These are phyloP conservation scores for Sphenostylis stenocarpa DNA, from an alignment of 306 rosid species.

Conservation along the genomic window DNA sequence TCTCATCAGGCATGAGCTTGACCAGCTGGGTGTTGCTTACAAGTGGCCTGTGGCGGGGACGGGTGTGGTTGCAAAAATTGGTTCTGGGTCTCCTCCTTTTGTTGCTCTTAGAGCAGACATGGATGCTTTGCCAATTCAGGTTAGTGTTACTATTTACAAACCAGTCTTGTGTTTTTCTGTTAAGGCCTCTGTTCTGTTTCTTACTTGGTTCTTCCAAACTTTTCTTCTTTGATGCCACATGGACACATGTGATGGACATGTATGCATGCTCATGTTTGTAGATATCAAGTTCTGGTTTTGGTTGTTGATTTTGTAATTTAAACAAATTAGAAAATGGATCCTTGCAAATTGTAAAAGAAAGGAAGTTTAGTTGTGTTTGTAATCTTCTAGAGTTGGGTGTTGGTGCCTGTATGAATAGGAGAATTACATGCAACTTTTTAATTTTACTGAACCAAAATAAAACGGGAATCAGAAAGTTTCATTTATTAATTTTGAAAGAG, in stretches of 20 bases:
- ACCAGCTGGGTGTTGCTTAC: slow-evolving; percentile 55
- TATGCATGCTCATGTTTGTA: slow-evolving; percentile 10
- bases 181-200: neutral
- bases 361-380: neutral
- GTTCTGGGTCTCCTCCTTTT: slow-evolving; percentile 78
- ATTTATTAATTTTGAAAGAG: neutral
- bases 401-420: neutral
- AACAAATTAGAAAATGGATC: neutral
- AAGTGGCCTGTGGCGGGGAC: slow-evolving; percentile 84
- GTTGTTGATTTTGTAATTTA: neutral
- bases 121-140: slow-evolving; percentile 97
- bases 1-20: slow-evolving; percentile 71
- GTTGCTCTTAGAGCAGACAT: slow-evolving; percentile 93
- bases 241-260: neutral
- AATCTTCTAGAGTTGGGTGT: neutral
- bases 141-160: neutral
- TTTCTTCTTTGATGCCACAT: neutral
- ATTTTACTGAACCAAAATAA: neutral
- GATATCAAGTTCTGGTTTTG: neutral
- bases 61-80: slow-evolving; percentile 76
- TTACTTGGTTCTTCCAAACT: neutral
- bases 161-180: neutral
- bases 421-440: neutral
- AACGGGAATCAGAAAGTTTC: neutral
- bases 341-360: neutral